These are phyloP conservation scores for Rubia balearica DNA, from an alignment of 305 asterid genomes.

Conservation along the genomic window DNA sequence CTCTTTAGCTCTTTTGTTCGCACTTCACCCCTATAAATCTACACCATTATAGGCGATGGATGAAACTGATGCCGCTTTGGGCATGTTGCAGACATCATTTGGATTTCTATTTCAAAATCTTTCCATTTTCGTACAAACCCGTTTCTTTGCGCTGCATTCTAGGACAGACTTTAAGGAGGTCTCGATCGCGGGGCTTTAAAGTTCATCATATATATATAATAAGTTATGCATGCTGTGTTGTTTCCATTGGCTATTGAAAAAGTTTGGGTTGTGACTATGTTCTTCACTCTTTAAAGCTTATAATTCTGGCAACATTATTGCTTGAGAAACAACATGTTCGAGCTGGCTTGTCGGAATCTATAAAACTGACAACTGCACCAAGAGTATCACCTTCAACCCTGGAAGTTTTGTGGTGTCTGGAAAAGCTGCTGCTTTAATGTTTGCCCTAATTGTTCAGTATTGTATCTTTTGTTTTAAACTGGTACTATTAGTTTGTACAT, in stretches of 20 bases:
- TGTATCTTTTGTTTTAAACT: neutral
- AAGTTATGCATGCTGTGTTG: slow-evolving; percentile 35
- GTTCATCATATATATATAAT: slow-evolving; percentile 63
- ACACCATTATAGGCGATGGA: slow-evolving; percentile 89
- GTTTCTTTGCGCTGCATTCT: neutral
- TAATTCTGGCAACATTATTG: slow-evolving; percentile 29
- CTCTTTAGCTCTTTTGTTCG: slow-evolving; percentile 85
- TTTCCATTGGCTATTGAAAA: neutral
- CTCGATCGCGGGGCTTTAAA: slow-evolving; percentile 96
- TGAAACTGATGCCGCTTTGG: slow-evolving; percentile 93
- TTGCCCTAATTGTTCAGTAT: neutral
- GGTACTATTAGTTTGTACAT: neutral
- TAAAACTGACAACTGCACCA: slow-evolving; percentile 93
- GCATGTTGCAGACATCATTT: slow-evolving; percentile 24
- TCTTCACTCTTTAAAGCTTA: neutral
- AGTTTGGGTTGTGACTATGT: too few relatives aligned
- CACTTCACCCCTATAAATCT: slow-evolving; percentile 98
- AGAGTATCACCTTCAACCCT: slow-evolving; percentile 82
- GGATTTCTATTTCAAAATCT: neutral
- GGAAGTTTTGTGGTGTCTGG: slow-evolving; percentile 77
- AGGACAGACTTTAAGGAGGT: slow-evolving; percentile 84
- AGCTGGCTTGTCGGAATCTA: slow-evolving; percentile 90
- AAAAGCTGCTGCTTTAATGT: slow-evolving; percentile 37
- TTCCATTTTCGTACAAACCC: neutral
- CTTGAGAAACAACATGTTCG: slow-evolving; percentile 91